Conservation (phyloP, 345 rosid species). For the Crucihimalaya himalaica region DNA sequence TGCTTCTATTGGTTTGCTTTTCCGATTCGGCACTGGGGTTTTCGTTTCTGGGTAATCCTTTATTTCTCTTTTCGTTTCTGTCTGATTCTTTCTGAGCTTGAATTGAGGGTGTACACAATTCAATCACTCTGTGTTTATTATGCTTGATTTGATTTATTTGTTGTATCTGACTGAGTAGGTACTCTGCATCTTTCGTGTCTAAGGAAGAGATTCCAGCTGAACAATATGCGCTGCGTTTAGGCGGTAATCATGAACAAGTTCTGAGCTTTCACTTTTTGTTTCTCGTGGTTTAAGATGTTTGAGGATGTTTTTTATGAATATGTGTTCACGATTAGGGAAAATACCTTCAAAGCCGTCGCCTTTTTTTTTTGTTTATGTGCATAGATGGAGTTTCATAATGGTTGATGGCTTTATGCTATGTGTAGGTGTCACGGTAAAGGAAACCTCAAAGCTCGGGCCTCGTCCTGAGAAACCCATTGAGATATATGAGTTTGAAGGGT, state of each 20-base stretch:
- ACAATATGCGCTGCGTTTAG: slow-evolving; percentile 67
- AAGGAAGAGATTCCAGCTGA: slow-evolving; percentile 68
- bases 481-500: slow-evolving; percentile 96
- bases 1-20: slow-evolving; percentile 67
- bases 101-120: not conserved
- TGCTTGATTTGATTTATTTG: not conserved
- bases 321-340: not conserved
- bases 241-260: slow-evolving; percentile 49
- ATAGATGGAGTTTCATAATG: slow-evolving; percentile 7
- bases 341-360: not conserved
- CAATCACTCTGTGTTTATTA: not conserved
- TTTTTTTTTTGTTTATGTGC: not conserved
- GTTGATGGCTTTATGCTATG: not conserved
- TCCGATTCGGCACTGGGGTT: slow-evolving; percentile 79
- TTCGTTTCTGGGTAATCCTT: slow-evolving; percentile 68
- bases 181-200: slow-evolving; percentile 74
- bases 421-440: slow-evolving; percentile 75
- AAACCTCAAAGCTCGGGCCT: slow-evolving; percentile 76
- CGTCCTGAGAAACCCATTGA: slow-evolving; percentile 92
- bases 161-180: slow-evolving; percentile 50
- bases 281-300: not conserved
- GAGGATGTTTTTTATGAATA: not conserved
- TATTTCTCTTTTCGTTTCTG: not conserved
- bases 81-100: too few relatives aligned
- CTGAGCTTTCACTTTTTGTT: slow-evolving; percentile 21